Conservation (phyloP, 2,329 filamentous ascomycete genomes). For the Penicillium hesseltinei region DNA sequence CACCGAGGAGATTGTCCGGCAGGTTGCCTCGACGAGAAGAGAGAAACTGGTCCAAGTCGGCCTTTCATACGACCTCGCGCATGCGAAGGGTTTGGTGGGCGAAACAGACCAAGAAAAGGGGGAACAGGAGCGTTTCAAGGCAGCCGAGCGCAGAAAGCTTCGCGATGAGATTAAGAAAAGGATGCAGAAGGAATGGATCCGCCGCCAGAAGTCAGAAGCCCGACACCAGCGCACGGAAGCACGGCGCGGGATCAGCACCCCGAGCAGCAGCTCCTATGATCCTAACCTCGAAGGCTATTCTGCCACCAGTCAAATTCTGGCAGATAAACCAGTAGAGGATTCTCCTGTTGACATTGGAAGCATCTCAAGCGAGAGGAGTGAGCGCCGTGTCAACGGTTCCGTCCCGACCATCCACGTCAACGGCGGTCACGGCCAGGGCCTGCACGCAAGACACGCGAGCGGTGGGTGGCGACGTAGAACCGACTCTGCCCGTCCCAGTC, state of each 20-base stretch:
- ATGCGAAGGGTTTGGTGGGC: slow-evolving; percentile 44
- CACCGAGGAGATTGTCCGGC: slow-evolving; percentile 67
- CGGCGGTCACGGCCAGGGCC: slow-evolving; percentile 21
- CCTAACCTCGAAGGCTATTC: slow-evolving; percentile 4
- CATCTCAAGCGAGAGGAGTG: slow-evolving; percentile 21
- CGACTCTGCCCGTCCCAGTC: slow-evolving; percentile 24
- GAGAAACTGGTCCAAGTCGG: slow-evolving; percentile 65
- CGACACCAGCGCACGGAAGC: slow-evolving; percentile 33
- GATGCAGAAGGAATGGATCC: slow-evolving; percentile 43
- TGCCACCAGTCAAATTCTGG: slow-evolving; percentile 19
- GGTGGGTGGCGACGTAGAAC: slow-evolving; percentile 9
- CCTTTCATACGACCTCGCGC: slow-evolving; percentile 47
- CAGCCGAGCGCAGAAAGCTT: slow-evolving; percentile 36
- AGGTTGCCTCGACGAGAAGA: slow-evolving; percentile 60
- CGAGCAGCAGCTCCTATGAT: slow-evolving; percentile 8
- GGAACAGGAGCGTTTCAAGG: slow-evolving; percentile 34
- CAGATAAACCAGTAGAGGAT: slow-evolving; percentile 25
- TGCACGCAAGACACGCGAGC: slow-evolving; percentile 17
- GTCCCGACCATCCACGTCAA: slow-evolving; percentile 32
- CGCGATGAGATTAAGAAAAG: slow-evolving; percentile 40
- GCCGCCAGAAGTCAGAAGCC: slow-evolving; percentile 37
- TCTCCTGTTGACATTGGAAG: slow-evolving; percentile 27
- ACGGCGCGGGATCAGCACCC: slow-evolving; percentile 21
- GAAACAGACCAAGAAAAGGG: slow-evolving; percentile 39
- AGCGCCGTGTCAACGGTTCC: slow-evolving; percentile 16